Evolutionary conservation across 495 filamentous ascomycete genomes (phyloP), one percentile per base, ranked within the genome.

Genomic region (Aspergillus cavernicola): DNA sequence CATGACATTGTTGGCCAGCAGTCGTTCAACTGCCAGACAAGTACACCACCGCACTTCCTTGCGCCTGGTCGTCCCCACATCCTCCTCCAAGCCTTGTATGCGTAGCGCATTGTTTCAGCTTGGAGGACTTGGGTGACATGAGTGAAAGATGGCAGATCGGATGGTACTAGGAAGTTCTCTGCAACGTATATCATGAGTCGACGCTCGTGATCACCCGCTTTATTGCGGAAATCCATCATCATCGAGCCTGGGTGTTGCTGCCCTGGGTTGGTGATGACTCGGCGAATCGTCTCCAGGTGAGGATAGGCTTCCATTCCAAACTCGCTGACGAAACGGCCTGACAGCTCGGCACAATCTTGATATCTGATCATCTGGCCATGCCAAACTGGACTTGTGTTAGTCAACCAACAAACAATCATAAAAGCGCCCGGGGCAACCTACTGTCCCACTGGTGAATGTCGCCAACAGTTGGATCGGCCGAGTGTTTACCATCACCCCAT

Each of bases 381-480:
- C 89, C 89, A 95, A 10, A 95, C 65, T 55, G 19, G 8, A 15
- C 4, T 47, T 19, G 10, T 29, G 13, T 46, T 41, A 54, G 52
- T 22, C 0, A 39, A 12, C 23, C 10, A 33, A 22, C 3, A 19
- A 32, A 19, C n/a, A 18, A 18, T n/a, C 1, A 4, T 1, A 22
- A 11, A 31, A 31, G 35, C 24, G 4, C 24, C 7, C 7, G 10
- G 35, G n/a, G n/a, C 6, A 8, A 16, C 52, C 15, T 48, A 48
- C 52, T 23, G 60, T 92, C 89, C 89, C 89, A 95, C 65, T 92
- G 88, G 67, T 95, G 89, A 53, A 92, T 85, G 63, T 95, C 89
- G 38, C 89, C 89, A 11, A 90, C 79, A 1, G 83, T 89, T 2
- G 84, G 65, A 28, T 92, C 87, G 4, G 70, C 76, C 3, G 83